These are phyloP conservation scores for Coelastrella sp. DNA, from an alignment of 139 green algal species.

Conservation along the genomic window DNA sequence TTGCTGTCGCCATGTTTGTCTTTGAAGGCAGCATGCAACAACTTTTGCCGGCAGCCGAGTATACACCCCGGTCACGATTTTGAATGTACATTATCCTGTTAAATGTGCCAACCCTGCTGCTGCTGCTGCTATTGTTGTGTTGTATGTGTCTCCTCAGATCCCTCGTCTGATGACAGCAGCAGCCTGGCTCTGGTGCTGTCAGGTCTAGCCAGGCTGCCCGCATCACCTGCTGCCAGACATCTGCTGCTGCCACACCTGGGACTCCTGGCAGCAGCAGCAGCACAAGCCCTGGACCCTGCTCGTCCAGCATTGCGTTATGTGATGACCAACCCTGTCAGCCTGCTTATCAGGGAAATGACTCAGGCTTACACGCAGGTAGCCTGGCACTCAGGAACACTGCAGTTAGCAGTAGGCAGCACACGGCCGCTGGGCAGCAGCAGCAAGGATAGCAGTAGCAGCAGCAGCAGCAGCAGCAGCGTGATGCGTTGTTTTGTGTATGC, in stretches of 20 bases:
- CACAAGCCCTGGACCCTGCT: conserved; percentile 36
- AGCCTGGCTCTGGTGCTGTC: conserved; percentile 27
- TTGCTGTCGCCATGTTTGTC: too few relatives aligned
- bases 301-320: neutral
- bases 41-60: too few relatives aligned
- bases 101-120: too few relatives aligned
- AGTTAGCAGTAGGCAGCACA: conserved; percentile 40
- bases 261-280: conserved; percentile 40
- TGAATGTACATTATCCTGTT: too few relatives aligned
- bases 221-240: neutral
- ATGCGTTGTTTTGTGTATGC: neutral
- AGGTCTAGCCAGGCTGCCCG: neutral
- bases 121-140: too few relatives aligned
- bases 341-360: neutral
- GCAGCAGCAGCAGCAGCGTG: conserved; percentile 3
- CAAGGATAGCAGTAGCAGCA: neutral
- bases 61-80: too few relatives aligned
- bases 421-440: neutral
- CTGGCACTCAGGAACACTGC: conserved; percentile 25
- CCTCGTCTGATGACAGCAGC: conserved; percentile 11
- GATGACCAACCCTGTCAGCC: neutral
- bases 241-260: conserved; percentile 47
- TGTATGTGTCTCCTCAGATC: neutral
- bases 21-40: too few relatives aligned
- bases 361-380: conserved; percentile 8